Evolutionary conservation across 805 yeast genomes (phyloP).

Genomic region (Nakazawaea peltata): DNA sequence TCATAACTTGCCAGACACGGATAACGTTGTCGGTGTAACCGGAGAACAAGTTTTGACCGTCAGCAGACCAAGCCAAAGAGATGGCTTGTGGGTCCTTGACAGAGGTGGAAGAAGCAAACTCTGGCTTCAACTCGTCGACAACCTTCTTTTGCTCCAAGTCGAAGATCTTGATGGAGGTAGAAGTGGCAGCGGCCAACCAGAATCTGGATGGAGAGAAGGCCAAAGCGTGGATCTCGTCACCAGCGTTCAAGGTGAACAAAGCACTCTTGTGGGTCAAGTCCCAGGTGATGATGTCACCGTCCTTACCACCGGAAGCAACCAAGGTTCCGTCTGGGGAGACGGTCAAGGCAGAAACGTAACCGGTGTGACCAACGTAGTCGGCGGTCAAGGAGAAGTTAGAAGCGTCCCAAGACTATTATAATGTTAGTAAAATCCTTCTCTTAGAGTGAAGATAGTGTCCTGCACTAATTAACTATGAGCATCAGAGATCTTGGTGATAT

Average conservation of each 20-base stretch:
- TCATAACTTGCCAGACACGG: slow-evolving; percentile 99
- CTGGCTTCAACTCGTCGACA: slow-evolving; percentile 98
- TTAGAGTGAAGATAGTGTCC: no score
- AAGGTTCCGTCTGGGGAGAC: slow-evolving; percentile 99
- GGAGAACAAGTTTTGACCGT: slow-evolving; percentile 98
- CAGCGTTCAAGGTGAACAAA: slow-evolving; percentile 89
- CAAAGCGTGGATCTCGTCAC: slow-evolving; percentile 95
- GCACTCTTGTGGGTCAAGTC: slow-evolving; percentile 80
- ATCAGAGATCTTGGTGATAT: slow-evolving; percentile 99
- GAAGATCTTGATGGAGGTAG: slow-evolving; percentile 96
- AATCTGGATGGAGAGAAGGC: slow-evolving; percentile 99
- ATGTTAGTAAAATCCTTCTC: slow-evolving; percentile 14
- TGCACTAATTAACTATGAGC: not conserved
- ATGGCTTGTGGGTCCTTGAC: slow-evolving; percentile 97
- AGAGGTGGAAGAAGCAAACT: slow-evolving; percentile 71
- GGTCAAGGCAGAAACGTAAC: slow-evolving; percentile 94
- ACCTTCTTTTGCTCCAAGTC: slow-evolving; percentile 91
- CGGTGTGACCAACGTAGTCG: slow-evolving; percentile 98
- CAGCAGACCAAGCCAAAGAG: slow-evolving; percentile 99
- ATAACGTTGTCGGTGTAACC: slow-evolving; percentile 99
- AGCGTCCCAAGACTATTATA: slow-evolving; percentile 85
- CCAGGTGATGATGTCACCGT: slow-evolving; percentile 98
- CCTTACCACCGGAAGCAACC: slow-evolving; percentile 99
- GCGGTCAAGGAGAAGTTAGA: slow-evolving; percentile 78
- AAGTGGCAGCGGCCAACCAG: slow-evolving; percentile 99